Percentiles rank a stretch among this genome's conserved stretches.
phyloP scores from a whole-genome alignment of 176 grass and related monocot species.

The Puccinellia tenuiflora region DNA sequence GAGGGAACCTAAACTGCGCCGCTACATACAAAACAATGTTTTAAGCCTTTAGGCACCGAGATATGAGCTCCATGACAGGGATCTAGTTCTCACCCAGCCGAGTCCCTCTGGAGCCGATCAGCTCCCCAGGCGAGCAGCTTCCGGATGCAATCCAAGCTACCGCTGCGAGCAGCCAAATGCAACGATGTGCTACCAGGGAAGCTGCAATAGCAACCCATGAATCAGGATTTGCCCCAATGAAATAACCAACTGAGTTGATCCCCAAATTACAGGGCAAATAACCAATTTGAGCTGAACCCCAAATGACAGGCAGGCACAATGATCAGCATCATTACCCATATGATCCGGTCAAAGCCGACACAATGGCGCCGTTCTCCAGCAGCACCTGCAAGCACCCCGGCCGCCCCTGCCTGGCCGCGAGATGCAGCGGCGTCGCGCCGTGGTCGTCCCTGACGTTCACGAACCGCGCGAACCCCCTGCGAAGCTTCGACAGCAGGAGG shows the following conservation, averaged over 20 bases:
- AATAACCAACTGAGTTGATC: not conserved
- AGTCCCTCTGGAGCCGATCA: slow-evolving; percentile 87
- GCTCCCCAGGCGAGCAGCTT: slow-evolving; percentile 90
- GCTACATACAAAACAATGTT: not conserved
- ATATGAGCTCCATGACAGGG: not conserved
- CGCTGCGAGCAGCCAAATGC: slow-evolving; percentile 71
- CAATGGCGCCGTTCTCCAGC: slow-evolving; percentile 73
- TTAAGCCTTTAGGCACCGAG: too few relatives aligned
- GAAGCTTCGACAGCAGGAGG: slow-evolving; percentile 1
- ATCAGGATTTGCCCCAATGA: not conserved
- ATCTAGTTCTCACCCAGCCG: slow-evolving; percentile 51
- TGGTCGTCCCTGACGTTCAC: slow-evolving; percentile 81
- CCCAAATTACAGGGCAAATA: not conserved
- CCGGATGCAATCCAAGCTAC: slow-evolving; percentile 77
- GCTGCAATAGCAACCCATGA: slow-evolving; percentile 23
- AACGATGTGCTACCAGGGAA: slow-evolving; percentile 71
- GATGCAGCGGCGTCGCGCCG: slow-evolving; percentile 80
- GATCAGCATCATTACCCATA: slow-evolving; percentile 50
- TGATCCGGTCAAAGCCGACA: slow-evolving; percentile 65
- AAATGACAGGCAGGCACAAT: not conserved
- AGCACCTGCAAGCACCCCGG: slow-evolving; percentile 56
- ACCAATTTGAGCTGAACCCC: not conserved
- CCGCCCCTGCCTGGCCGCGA: slow-evolving; percentile 73
- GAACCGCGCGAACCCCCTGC: slow-evolving; percentile 82
- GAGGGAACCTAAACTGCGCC: not conserved